These are phyloP conservation scores for Astragalus glycyphyllos DNA, from an alignment of 306 rosid genomes.

Conservation along the genomic window DNA sequence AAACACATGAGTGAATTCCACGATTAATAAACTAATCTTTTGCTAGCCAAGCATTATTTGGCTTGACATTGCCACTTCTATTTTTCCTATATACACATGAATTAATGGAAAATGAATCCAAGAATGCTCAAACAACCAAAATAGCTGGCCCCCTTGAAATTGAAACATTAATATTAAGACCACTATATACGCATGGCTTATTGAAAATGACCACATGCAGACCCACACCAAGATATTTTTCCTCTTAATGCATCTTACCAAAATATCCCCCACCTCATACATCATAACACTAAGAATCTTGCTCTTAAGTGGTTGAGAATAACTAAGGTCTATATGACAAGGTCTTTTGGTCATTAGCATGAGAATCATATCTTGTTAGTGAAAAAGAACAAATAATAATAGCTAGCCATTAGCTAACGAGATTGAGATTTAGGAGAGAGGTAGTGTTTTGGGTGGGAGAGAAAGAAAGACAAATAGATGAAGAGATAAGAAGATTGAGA, in stretches of 20 bases:
- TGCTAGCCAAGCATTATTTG: background rate
- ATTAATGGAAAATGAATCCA: slow-evolving; percentile 28
- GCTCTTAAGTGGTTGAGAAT: background rate
- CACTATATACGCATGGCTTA: background rate
- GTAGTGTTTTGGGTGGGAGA: slow-evolving; percentile 39
- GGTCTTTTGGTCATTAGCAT: slow-evolving; percentile 36
- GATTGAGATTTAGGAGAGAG: slow-evolving; percentile 31
- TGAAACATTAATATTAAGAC: slow-evolving; percentile 11
- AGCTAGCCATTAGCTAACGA: slow-evolving; percentile 23
- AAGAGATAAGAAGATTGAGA: slow-evolving; percentile 50
- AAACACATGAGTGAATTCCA: background rate
- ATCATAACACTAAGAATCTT: slow-evolving; percentile 16
- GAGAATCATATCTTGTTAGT: slow-evolving; percentile 16
- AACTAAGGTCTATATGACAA: background rate
- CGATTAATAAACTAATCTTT: background rate
- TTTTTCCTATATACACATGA: background rate
- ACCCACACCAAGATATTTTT: slow-evolving; percentile 35
- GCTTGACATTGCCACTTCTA: background rate
- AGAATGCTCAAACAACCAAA: slow-evolving; percentile 34
- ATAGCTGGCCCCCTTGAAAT: slow-evolving; percentile 23
- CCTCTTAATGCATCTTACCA: slow-evolving; percentile 8
- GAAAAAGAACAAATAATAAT: slow-evolving; percentile 13
- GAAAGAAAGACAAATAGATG: slow-evolving; percentile 33
- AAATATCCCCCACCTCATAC: slow-evolving; percentile 8
- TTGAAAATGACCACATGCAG: slow-evolving; percentile 7